phyloP scores from a whole-genome alignment of 345 rosid genomes.

The Gossypium anomalum region DNA sequence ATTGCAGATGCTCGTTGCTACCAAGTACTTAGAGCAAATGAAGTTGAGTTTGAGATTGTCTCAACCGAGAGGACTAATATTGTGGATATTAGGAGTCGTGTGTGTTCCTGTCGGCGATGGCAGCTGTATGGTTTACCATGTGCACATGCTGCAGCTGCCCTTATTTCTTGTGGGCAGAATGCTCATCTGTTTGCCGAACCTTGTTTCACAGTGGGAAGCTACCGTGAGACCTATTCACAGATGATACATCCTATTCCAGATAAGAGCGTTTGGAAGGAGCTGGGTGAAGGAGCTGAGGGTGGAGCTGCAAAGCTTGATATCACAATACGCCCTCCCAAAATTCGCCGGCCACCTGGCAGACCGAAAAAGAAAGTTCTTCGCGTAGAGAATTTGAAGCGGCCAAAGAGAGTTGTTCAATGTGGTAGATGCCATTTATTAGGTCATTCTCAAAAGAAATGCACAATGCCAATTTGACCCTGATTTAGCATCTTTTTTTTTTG shows the following conservation, averaged over 20 bases:
- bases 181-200: constrained; percentile 76
- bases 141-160: constrained; percentile 96
- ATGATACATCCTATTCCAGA: constrained; percentile 64
- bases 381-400: constrained; percentile 90
- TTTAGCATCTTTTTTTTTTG: constrained; percentile 9
- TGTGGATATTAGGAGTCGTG: constrained; percentile 74
- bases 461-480: constrained; percentile 62
- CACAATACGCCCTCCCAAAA: constrained; percentile 73
- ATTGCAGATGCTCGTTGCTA: constrained; percentile 87
- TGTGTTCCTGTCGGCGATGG: constrained; percentile 95
- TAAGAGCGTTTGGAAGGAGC: constrained; percentile 59
- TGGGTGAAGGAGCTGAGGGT: constrained; percentile 48
- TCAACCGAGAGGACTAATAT: constrained; percentile 93
- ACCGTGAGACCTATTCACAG: constrained; percentile 75
- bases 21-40: constrained; percentile 94
- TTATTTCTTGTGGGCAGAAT: constrained; percentile 82
- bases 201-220: constrained; percentile 72
- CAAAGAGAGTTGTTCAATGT: constrained; percentile 92
- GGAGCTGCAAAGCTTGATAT: constrained; percentile 59
- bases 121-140: constrained; percentile 92
- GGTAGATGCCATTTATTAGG: constrained; percentile 98
- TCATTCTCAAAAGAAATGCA: constrained; percentile 98
- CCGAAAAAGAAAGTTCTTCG: constrained; percentile 91
- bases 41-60: constrained; percentile 97
- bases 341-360: constrained; percentile 96